A percentile compares a stretch with the other conserved stretches of the same genome.
Conservation (phyloP, 148 eudicot genomes). For the Dysphania ambrosioides region DNA sequence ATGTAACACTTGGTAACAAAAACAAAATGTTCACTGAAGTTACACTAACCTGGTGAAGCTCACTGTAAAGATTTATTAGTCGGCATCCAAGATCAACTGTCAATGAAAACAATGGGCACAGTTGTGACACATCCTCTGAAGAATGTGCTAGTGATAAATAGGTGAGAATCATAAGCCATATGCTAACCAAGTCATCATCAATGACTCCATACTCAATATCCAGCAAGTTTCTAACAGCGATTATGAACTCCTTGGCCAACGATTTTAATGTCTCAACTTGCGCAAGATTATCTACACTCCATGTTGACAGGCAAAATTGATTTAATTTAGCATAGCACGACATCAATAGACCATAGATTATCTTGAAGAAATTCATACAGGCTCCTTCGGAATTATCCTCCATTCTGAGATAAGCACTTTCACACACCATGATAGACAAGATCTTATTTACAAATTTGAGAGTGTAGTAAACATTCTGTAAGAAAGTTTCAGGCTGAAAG, state of each 20-base stretch:
- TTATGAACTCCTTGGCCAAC: constrained; percentile 55
- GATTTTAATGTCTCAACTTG: constrained; percentile 29
- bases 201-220: constrained; percentile 82
- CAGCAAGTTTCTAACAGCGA: constrained; percentile 45
- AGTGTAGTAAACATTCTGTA: constrained; percentile 34
- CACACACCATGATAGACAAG: constrained; percentile 44
- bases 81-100: constrained; percentile 70
- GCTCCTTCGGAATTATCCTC: constrained; percentile 78
- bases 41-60: constrained; percentile 91
- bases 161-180: constrained; percentile 71
- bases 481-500: constrained; percentile 33
- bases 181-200: constrained; percentile 68
- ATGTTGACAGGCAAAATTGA: constrained; percentile 35
- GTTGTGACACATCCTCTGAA: constrained; percentile 35
- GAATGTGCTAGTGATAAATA: constrained; percentile 42
- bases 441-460: constrained; percentile 56
- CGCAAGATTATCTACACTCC: constrained; percentile 19
- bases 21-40: constrained; percentile 9
- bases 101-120: constrained; percentile 37
- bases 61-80: constrained; percentile 65
- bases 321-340: constrained; percentile 46
- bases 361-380: constrained; percentile 65
- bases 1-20: background rate
- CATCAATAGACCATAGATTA: constrained; percentile 42
- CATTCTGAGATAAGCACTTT: constrained; percentile 56